Evolutionary conservation across 768 basidiomycete species (phyloP).

Genomic region (Sporobolomyces pararoseus): DNA sequence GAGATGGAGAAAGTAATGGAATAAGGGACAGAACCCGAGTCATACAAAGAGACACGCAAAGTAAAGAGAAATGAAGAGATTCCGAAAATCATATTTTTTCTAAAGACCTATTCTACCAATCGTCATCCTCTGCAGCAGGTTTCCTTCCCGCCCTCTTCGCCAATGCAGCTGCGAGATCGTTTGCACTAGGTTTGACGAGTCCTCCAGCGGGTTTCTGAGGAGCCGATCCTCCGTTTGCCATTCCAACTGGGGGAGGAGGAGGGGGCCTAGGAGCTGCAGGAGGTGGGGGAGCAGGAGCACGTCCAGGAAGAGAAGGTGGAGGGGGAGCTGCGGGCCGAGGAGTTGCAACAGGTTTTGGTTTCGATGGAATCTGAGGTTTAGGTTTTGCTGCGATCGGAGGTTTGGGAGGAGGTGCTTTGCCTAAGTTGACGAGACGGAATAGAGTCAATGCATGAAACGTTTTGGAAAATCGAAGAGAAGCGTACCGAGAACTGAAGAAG

Average conservation of each 20-base stretch:
- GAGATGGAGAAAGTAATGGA: too few species aligned
- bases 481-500: constrained; percentile 48
- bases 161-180: constrained; percentile 28
- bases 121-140: constrained; percentile 23
- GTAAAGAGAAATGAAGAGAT: too few species aligned
- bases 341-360: constrained; percentile 55
- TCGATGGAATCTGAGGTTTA: constrained; percentile 59
- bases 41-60: too few species aligned
- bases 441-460: constrained; percentile 46
- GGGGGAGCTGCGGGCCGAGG: constrained; percentile 22
- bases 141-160: constrained; percentile 32
- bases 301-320: constrained; percentile 28
- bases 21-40: too few species aligned
- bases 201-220: background rate
- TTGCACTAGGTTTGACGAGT: constrained; percentile 33
- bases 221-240: background rate
- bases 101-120: constrained; percentile 33
- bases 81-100: too few species aligned
- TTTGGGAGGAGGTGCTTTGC: constrained; percentile 55
- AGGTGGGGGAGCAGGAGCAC: constrained; percentile 25
- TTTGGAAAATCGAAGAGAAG: constrained; percentile 54
- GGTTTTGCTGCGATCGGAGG: constrained; percentile 64
- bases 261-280: constrained; percentile 1
- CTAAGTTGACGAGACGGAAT: constrained; percentile 49
- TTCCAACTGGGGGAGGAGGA: constrained; percentile 8